Conservation (phyloP, 495 filamentous ascomycete species). For the Sphaerosporella brunnea region DNA sequence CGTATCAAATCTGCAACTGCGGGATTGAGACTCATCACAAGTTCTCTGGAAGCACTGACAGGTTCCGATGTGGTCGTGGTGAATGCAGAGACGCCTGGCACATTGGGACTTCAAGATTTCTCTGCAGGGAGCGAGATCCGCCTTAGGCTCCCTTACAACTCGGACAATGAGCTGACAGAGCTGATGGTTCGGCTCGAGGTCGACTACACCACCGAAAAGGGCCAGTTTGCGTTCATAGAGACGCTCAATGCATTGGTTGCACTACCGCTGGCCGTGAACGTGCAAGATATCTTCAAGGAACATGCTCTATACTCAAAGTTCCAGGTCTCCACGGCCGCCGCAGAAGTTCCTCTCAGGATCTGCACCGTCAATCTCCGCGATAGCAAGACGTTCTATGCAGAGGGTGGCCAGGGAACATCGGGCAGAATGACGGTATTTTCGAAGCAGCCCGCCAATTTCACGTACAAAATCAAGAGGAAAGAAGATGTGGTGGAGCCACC, state of each 20-base stretch:
- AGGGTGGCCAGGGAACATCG: slow-evolving; percentile 36
- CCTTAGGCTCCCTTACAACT: slow-evolving; percentile 62
- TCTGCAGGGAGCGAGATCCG: slow-evolving; percentile 32
- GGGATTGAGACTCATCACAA: slow-evolving; percentile 65
- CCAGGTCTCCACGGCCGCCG: slow-evolving; percentile 59
- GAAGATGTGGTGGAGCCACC: slow-evolving; percentile 25
- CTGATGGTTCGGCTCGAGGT: slow-evolving; percentile 63
- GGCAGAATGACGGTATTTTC: slow-evolving; percentile 49
- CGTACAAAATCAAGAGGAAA: slow-evolving; percentile 56
- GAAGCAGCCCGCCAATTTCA: slow-evolving; percentile 61
- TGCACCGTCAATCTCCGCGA: slow-evolving; percentile 49
- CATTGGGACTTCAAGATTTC: slow-evolving; percentile 46
- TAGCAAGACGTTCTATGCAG: slow-evolving; percentile 50
- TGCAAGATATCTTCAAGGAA: slow-evolving; percentile 88
- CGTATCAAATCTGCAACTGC: slow-evolving; percentile 68
- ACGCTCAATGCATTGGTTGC: slow-evolving; percentile 46
- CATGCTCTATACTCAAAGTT: slow-evolving; percentile 70
- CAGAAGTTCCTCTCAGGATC: slow-evolving; percentile 52
- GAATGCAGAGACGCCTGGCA: slow-evolving; percentile 40
- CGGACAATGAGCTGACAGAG: slow-evolving; percentile 57
- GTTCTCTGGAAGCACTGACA: slow-evolving; percentile 43
- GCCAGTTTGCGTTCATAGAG: slow-evolving; percentile 51
- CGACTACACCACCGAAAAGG: slow-evolving; percentile 54
- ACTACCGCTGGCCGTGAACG: slow-evolving; percentile 80
- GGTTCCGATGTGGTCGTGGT: slow-evolving; percentile 16